Percentiles rank a stretch among this genome's conserved stretches.
These are phyloP conservation scores for Coelastrella sp. DNA, from an alignment of 139 green algal genomes.

Conservation along the genomic window DNA sequence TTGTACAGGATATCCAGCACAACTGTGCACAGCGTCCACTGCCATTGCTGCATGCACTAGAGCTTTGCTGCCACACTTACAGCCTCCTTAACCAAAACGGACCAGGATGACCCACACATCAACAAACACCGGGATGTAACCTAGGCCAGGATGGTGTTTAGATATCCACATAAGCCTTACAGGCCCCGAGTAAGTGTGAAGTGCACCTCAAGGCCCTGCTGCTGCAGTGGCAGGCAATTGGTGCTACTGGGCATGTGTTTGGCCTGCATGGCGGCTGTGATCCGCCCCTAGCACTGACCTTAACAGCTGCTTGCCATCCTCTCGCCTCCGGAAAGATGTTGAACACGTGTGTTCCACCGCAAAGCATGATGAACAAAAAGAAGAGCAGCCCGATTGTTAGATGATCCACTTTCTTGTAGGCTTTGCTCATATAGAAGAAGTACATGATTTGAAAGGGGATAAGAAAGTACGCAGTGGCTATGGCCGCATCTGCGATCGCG, in stretches of 20 bases:
- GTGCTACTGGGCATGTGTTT: neutral
- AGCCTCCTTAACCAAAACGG: too few species aligned
- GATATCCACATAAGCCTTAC: too few species aligned
- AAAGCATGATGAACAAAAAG: conserved; percentile 3
- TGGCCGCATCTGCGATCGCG: neutral
- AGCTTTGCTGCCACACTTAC: neutral
- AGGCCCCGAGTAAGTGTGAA: too few species aligned
- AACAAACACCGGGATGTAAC: too few species aligned
- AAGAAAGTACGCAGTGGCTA: neutral
- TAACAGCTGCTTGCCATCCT: neutral
- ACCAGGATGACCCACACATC: too few species aligned
- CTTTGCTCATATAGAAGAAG: neutral
- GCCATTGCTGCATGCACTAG: too few species aligned
- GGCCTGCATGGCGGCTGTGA: neutral
- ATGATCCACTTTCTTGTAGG: neutral
- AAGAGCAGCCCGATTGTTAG: neutral
- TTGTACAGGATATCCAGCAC: too few species aligned
- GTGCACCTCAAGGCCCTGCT: too few species aligned
- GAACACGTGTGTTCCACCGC: neutral
- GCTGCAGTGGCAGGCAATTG: too few species aligned
- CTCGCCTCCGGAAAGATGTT: neutral
- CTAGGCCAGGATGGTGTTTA: too few species aligned
- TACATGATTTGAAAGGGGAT: conserved; percentile 1
- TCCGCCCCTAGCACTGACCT: neutral
- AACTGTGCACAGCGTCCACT: too few species aligned